Conservation (phyloP, 306 rosid genomes). For the Lotus japonicus region DNA sequence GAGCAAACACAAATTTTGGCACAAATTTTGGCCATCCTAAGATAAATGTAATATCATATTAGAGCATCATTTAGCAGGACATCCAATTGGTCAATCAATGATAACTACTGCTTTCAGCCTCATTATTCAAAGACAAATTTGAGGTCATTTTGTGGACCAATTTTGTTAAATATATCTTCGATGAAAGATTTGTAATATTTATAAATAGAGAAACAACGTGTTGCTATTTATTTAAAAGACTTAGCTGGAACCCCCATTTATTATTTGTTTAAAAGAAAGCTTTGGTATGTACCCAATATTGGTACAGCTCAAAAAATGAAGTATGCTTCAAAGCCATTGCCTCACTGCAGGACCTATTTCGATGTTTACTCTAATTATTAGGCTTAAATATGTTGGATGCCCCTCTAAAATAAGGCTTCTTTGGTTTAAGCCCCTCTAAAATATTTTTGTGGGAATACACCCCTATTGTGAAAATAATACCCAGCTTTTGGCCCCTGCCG, state of each 20-base stretch:
- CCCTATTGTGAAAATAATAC: too few species aligned
- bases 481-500: too few species aligned
- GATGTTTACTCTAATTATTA: neutral
- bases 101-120: neutral
- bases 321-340: too few species aligned
- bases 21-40: neutral
- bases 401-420: too few species aligned
- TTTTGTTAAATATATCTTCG: neutral
- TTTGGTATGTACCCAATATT: too few species aligned
- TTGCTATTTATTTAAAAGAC: neutral
- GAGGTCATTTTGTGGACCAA: neutral
- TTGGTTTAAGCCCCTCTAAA: too few species aligned
- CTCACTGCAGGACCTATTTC: neutral
- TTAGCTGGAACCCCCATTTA: too few species aligned
- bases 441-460: too few species aligned
- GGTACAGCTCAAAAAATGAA: too few species aligned
- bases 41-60: neutral
- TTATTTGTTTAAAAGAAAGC: too few species aligned
- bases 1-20: neutral
- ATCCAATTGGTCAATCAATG: constrained; percentile 1
- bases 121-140: neutral
- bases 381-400: too few species aligned
- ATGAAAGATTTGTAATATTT: neutral
- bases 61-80: neutral
- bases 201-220: neutral